phyloP scores from a whole-genome alignment of 352 stramenopile genomes.

The Phytophthora ramorum region DNA sequence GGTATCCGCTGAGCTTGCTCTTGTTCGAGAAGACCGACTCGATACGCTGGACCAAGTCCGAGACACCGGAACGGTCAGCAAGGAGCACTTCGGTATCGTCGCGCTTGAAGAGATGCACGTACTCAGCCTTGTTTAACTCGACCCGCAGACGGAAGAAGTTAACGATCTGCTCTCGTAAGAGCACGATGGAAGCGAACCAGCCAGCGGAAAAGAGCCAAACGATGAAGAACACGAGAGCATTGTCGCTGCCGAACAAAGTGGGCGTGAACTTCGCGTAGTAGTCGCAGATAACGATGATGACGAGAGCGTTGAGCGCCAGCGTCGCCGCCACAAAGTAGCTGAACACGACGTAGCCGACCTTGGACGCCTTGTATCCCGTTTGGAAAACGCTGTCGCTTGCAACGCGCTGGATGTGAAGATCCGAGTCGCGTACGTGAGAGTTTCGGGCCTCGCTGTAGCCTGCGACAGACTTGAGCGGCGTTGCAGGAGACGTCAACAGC shows the following conservation, averaged over 20 bases:
- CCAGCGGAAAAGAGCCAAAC: conserved; percentile 33
- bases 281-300: conserved; percentile 44
- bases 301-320: conserved; percentile 3
- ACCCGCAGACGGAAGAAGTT: conserved; percentile 46
- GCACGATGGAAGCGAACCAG: conserved; percentile 16
- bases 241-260: conserved; percentile 34
- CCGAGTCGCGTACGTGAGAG: neutral
- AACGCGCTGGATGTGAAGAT: neutral
- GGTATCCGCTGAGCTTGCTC: conserved; percentile 23
- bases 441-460: neutral
- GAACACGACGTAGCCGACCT: conserved; percentile 22
- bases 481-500: neutral
- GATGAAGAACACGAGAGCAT: conserved; percentile 42
- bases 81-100: conserved; percentile 44
- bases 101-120: conserved; percentile 41
- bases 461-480: neutral
- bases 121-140: conserved; percentile 36
- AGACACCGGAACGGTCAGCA: conserved; percentile 34
- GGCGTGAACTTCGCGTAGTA: conserved; percentile 43
- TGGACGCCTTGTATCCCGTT: conserved; percentile 22
- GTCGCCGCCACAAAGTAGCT: conserved; percentile 33
- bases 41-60: conserved; percentile 22
- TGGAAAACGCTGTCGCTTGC: conserved; percentile 19
- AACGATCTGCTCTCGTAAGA: conserved; percentile 9
- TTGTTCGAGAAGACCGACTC: conserved; percentile 2